Base-by-base conservation (phyloP, 2,329 filamentous ascomycete species). In the Fusarium incarnatum region DNA sequence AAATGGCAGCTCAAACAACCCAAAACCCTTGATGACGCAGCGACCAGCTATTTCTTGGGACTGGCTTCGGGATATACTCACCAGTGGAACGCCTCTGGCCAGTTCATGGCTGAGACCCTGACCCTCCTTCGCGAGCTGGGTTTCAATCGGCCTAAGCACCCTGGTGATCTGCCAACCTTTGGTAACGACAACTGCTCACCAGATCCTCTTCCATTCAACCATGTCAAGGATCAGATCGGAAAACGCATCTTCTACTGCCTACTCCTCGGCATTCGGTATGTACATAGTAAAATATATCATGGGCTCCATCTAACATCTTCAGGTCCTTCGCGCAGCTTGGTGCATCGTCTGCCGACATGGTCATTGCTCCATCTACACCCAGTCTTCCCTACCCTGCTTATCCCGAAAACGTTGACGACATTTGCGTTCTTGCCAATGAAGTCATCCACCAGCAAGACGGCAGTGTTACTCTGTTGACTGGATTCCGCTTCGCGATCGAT, bases 211-310 rank as follows among this genome's bases (percentile, higher is more conserved):
- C 81, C 85, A 1, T 88, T 92, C 64, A 90, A 93, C 72, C 90
- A 91, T 50, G 87, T 94, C 54, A 89, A 90, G 75, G 88, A 91
- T 74, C 91, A 94, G 79, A 87, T 92, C 48, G 89, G 91, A 48
- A 91, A 92, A 77, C 88, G 92, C 67, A 90, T 97, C 42, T 97
- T 97, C 78, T 97, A 94, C 90, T 91, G 92, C 23, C 86, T 94
- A 71, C 89, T 96, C 67, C 88, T 94, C 8, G 91, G 91, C 34
- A 87, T 93, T 64, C 86, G 90, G 87, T 90, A 81, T 68, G 83
- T 69, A 41, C 46, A 12, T 3, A 9, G 7, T 25, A 9, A 9
- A 30, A 7, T n/a, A 37, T n/a, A 16, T 9, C 37, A 12, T 13
- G 58, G 77, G 62, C 65, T 20, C 45, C 46, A 7, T 9, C 49